phyloP scores from a whole-genome alignment of 257 asterid species.

The Haberlea rhodopensis region DNA sequence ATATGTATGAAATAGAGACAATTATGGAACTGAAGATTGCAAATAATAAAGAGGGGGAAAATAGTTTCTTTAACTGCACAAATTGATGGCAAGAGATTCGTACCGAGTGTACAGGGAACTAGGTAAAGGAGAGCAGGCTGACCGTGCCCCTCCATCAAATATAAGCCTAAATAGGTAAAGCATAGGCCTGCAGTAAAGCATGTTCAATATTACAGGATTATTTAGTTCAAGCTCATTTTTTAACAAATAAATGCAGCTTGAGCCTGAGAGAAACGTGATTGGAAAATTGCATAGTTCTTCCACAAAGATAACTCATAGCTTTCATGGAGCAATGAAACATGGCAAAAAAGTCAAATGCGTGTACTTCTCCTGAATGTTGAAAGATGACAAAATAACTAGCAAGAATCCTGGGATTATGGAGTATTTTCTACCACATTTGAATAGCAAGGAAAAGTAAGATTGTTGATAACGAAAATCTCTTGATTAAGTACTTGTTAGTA shows the following conservation, averaged over 20 bases:
- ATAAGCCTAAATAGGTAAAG: constrained; percentile 73
- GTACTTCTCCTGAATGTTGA: background rate
- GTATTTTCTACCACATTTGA: background rate
- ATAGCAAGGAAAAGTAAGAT: background rate
- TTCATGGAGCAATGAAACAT: background rate
- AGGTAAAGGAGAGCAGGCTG: constrained; percentile 96
- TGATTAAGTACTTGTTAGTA: background rate
- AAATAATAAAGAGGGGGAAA: background rate
- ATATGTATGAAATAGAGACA: background rate
- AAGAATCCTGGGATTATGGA: background rate
- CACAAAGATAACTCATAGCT: background rate
- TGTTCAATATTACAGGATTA: constrained; percentile 6
- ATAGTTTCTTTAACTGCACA: background rate
- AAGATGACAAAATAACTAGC: background rate
- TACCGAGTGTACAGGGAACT: constrained; percentile 93
- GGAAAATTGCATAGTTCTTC: background rate
- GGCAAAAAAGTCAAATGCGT: background rate
- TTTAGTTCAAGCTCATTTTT: background rate
- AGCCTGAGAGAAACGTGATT: background rate
- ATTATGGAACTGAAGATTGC: background rate
- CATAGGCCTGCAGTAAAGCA: constrained; percentile 63
- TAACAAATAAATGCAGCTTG: constrained; percentile 7
- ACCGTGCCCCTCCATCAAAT: constrained; percentile 90
- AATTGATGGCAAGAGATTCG: constrained; percentile 19
- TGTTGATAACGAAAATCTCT: background rate